These are phyloP conservation scores for Sanghuangporus baumii DNA, from an alignment of 1,284 basidiomycete species.

Conservation along the genomic window DNA sequence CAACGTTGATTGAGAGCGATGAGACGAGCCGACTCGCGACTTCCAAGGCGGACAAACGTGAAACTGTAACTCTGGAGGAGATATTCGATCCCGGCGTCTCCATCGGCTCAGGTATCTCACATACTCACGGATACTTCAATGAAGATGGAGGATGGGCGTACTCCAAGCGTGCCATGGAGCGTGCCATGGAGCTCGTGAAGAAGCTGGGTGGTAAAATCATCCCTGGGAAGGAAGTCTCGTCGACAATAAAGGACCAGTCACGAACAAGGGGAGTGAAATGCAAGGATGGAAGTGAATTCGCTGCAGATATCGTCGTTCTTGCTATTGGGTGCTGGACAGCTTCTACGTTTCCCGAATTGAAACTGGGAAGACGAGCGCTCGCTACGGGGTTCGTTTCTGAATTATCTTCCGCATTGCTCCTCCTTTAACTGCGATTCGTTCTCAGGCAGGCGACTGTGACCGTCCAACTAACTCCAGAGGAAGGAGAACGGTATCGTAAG, in stretches of 20 bases:
- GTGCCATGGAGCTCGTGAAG: slow-evolving; percentile 53
- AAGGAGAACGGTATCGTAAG: slow-evolving; percentile 54
- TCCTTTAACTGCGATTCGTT: neutral
- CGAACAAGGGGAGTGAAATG: slow-evolving; percentile 60
- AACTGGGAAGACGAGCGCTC: slow-evolving; percentile 43
- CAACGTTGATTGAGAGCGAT: slow-evolving; percentile 29
- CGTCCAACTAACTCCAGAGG: slow-evolving; percentile 67
- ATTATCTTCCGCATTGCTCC: neutral
- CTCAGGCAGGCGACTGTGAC: slow-evolving; percentile 72
- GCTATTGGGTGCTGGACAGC: slow-evolving; percentile 83
- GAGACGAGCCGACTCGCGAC: neutral
- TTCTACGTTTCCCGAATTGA: slow-evolving; percentile 61
- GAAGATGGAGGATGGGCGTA: slow-evolving; percentile 82
- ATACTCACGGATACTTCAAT: slow-evolving; percentile 59
- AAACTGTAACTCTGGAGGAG: slow-evolving; percentile 5
- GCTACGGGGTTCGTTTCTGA: slow-evolving; percentile 59
- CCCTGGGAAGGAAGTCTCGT: slow-evolving; percentile 49
- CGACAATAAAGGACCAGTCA: slow-evolving; percentile 33
- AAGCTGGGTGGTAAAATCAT: slow-evolving; percentile 59
- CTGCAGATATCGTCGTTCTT: slow-evolving; percentile 56
- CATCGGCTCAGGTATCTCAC: slow-evolving; percentile 12
- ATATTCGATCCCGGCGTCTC: slow-evolving; percentile 39
- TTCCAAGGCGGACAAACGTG: neutral
- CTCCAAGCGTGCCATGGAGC: slow-evolving; percentile 61
- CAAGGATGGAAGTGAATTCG: slow-evolving; percentile 49